A percentile compares a stretch with the other conserved stretches of the same genome.
These are phyloP conservation scores for Globisporangium takayamanum DNA, from an alignment of 352 stramenopile genomes.

Conservation along the genomic window DNA sequence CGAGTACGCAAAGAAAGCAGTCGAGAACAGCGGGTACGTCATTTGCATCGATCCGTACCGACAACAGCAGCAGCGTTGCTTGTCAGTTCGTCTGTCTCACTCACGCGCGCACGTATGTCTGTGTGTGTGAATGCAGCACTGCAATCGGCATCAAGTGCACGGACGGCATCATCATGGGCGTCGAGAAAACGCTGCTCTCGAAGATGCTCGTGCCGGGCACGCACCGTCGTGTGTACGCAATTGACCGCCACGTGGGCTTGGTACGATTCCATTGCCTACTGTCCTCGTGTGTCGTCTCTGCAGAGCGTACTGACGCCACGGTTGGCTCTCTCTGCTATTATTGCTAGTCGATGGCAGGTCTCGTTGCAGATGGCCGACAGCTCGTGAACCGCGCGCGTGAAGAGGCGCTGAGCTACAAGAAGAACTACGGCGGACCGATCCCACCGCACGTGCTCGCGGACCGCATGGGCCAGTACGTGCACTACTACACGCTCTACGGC, in stretches of 20 bases:
- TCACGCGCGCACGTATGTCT: not conserved
- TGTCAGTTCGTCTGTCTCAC: no score
- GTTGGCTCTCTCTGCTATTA: not conserved
- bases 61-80: no score
- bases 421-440: slow-evolving; percentile 94
- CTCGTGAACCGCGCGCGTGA: slow-evolving; percentile 94
- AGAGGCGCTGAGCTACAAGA: slow-evolving; percentile 93
- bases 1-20: slow-evolving; percentile 97
- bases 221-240: slow-evolving; percentile 81
- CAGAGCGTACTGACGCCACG: not conserved
- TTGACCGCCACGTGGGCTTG: slow-evolving; percentile 91
- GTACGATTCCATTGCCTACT: slow-evolving; percentile 17
- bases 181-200: slow-evolving; percentile 94
- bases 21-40: slow-evolving; percentile 92
- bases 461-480: slow-evolving; percentile 94
- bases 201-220: slow-evolving; percentile 91
- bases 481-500: slow-evolving; percentile 99
- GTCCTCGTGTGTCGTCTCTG: not conserved
- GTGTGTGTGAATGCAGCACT: slow-evolving; percentile 48
- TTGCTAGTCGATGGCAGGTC: slow-evolving; percentile 88
- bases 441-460: slow-evolving; percentile 91
- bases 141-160: slow-evolving; percentile 97
- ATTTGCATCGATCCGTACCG: not conserved
- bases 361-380: slow-evolving; percentile 94
- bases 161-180: slow-evolving; percentile 96